Conservation (phyloP, 306 rosid species). For the Hippophae tibetana region DNA sequence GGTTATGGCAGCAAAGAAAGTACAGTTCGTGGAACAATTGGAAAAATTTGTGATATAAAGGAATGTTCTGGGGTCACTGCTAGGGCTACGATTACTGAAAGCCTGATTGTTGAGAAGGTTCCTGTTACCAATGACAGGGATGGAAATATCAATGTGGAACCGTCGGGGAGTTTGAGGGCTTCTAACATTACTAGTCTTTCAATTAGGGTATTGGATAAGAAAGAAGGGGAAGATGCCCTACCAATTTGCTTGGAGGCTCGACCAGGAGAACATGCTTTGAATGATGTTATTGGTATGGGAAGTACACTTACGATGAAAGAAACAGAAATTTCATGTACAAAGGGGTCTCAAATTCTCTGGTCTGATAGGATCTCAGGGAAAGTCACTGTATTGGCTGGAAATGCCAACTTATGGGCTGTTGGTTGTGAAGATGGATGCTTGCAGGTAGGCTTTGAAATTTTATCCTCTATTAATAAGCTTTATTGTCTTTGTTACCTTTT, state of each 20-base stretch:
- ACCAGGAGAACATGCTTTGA: constrained; percentile 68
- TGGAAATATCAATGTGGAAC: constrained; percentile 59
- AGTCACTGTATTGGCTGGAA: constrained; percentile 94
- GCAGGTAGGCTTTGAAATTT: constrained; percentile 42
- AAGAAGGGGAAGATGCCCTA: constrained; percentile 52
- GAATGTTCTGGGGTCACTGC: constrained; percentile 74
- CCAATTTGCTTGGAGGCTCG: constrained; percentile 85
- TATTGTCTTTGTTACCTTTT: constrained; percentile 1
- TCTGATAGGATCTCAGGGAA: constrained; percentile 87
- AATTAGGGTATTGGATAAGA: constrained; percentile 73
- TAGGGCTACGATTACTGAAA: constrained; percentile 75
- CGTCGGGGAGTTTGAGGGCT: constrained; percentile 40
- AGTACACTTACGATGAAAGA: constrained; percentile 59
- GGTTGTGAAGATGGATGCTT: constrained; percentile 98
- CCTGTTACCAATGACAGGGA: constrained; percentile 36
- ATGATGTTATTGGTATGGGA: constrained; percentile 70
- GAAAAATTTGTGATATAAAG: constrained; percentile 48
- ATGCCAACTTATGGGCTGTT: constrained; percentile 88
- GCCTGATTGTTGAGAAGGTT: constrained; percentile 86
- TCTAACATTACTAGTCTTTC: constrained; percentile 51
- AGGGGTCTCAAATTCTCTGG: constrained; percentile 66
- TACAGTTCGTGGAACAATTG: constrained; percentile 40
- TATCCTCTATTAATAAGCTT: neutral
- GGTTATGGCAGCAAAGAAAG: constrained; percentile 42
- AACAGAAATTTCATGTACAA: constrained; percentile 75